Percentiles rank a stretch among this genome's conserved stretches.
These are phyloP conservation scores for Rhodomyrtus psidioides DNA, from an alignment of 441 rosid species.

Conservation along the genomic window DNA sequence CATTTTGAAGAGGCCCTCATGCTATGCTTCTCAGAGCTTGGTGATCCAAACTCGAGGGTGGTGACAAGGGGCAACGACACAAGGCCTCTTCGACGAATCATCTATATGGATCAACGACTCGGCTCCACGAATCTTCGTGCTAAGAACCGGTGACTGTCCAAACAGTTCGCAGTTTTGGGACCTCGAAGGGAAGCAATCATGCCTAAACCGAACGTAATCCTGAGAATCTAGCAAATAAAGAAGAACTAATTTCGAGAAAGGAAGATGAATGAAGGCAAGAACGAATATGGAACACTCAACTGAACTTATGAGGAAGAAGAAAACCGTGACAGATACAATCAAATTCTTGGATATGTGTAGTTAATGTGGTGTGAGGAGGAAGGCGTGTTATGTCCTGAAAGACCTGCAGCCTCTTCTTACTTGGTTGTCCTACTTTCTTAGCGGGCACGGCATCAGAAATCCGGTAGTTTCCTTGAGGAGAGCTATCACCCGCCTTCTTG, in stretches of 20 bases:
- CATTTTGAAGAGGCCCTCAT: neutral
- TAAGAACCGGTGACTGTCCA: neutral
- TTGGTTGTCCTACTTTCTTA: neutral
- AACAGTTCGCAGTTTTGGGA: neutral
- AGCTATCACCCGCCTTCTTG: neutral
- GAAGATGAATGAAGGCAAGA: neutral
- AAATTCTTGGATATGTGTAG: neutral
- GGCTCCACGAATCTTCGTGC: neutral
- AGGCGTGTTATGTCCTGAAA: constrained; percentile 46
- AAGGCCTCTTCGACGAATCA: neutral
- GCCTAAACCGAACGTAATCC: neutral
- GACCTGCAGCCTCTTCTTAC: constrained; percentile 41
- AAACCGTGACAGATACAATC: neutral
- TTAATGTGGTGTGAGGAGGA: constrained; percentile 1
- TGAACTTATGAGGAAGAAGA: neutral
- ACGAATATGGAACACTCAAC: neutral
- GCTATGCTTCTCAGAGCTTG: neutral
- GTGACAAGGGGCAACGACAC: too few species aligned
- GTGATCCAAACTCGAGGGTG: neutral
- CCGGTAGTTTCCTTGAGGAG: neutral
- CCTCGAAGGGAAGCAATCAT: neutral
- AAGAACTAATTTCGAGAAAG: neutral
- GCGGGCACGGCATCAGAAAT: neutral
- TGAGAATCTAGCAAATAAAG: neutral
- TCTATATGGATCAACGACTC: neutral